A percentile compares a stretch with the other conserved stretches of the same genome.
These are phyloP conservation scores for Aspergillus hortae DNA, from an alignment of 2,329 filamentous ascomycete genomes.

Conservation along the genomic window DNA sequence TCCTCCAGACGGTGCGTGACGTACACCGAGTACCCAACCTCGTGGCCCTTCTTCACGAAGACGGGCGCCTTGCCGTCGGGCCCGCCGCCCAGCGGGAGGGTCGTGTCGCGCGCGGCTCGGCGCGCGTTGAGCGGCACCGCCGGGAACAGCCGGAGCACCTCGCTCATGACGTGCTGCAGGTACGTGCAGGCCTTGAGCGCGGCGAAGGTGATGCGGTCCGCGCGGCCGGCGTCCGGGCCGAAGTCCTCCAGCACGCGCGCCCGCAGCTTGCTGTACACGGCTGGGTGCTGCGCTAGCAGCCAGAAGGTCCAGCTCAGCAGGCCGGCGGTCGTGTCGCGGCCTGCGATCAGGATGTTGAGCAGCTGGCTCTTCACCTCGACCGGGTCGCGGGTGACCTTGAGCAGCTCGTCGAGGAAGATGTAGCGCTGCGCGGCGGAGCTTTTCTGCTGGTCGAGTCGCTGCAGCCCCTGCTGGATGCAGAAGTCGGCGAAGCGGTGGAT, in stretches of 20 bases:
- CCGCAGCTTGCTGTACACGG: neutral
- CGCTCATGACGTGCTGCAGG: neutral
- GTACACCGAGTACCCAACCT: slow-evolving; percentile 44
- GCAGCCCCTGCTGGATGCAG: neutral
- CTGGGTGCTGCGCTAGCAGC: neutral
- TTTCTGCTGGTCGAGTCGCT: neutral
- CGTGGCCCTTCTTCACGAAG: slow-evolving; percentile 43
- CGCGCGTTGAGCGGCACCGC: slow-evolving; percentile 74
- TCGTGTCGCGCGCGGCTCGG: slow-evolving; percentile 63
- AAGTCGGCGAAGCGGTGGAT: neutral
- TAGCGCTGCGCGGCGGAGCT: neutral
- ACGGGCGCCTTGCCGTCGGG: slow-evolving; percentile 38
- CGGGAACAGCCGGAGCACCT: slow-evolving; percentile 65
- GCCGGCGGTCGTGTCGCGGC: slow-evolving; percentile 74
- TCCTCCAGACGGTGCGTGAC: slow-evolving; percentile 40
- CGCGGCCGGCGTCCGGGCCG: neutral
- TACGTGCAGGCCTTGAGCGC: neutral
- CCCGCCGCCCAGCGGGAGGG: slow-evolving; percentile 61
- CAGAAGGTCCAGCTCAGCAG: slow-evolving; percentile 47
- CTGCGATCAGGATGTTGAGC: slow-evolving; percentile 64
- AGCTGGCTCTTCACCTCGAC: neutral
- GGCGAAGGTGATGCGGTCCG: neutral
- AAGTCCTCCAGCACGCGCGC: neutral
- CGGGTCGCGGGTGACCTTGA: neutral
- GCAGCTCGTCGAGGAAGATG: neutral